Conservation (phyloP, 2,329 filamentous ascomycete genomes). For the Cladophialophora carrionii region DNA sequence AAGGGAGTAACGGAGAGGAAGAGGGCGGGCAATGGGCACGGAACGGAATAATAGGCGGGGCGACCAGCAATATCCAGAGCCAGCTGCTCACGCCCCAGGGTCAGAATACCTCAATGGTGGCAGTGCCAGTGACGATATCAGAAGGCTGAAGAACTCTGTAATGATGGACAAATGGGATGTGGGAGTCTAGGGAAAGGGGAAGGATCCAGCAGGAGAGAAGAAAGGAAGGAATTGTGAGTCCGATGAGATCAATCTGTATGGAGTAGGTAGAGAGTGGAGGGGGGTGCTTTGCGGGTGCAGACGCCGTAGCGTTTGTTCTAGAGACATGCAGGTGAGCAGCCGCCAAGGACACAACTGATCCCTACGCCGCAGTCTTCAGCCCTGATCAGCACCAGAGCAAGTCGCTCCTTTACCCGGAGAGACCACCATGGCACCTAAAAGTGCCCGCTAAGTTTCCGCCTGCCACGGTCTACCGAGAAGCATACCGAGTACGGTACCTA, state of each 20-base stretch:
- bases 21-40: conserved; percentile 8
- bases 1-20: conserved; percentile 5
- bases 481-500: background rate
- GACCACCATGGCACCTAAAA: background rate
- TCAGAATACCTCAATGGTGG: conserved; percentile 14
- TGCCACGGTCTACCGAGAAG: background rate
- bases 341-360: background rate
- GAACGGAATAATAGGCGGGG: conserved; percentile 21
- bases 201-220: conserved; percentile 7
- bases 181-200: conserved; percentile 7
- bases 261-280: conserved; percentile 12
- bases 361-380: background rate
- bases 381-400: background rate
- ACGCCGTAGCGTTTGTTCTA: conserved; percentile 11
- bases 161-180: conserved; percentile 19
- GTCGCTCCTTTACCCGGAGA: conserved; percentile 1
- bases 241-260: conserved; percentile 20
- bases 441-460: background rate
- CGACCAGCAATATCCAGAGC: background rate
- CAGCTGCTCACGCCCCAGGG: background rate
- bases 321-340: conserved; percentile 13
- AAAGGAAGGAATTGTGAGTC: conserved; percentile 15
- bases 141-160: conserved; percentile 8
- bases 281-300: background rate
- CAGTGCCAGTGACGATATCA: conserved; percentile 5